Evolutionary conservation across 1,284 basidiomycete genomes (phyloP), one percentile per base, ranked within the genome.

Genomic region (Agroathelia rolfsii): DNA sequence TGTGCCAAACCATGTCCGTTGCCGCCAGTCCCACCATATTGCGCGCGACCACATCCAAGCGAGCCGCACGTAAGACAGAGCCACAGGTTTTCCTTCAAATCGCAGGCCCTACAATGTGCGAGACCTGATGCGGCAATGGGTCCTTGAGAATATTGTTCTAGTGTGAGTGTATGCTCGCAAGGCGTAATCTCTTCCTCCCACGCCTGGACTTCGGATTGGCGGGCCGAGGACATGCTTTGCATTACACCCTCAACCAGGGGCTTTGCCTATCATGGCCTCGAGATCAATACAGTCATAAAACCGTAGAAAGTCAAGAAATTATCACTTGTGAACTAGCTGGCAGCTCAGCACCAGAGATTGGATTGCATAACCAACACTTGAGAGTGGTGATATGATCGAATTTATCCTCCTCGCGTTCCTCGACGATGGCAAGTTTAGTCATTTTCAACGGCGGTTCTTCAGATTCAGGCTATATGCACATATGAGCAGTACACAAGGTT

Each of bases 121-220:
- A 85, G 69, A 11, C 83, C 84, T 13, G 68, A 62, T 0, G 71
- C 62, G 1, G 62, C 58, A 19, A 83, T 79, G 10, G 58, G 59
- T 3, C 64, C 69, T 0, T 62, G 63, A 0, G 58, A 45, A 3
- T 66, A 55, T 51, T 92, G 93, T 32, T 84, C 63, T 0, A 98
- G 66, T 9, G 74, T 75, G 6, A 84, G 60, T 0, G 89, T 86
- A 49, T 98, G 94, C 49, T 88, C 78, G 62, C 94, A 98, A 3
- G 86, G 58, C 0, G 68, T 50, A 18, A 96, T 82, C 51, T 97
- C 94, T 56, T 97, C 92, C 51, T 95, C 89, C 94, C 95, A 99
- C 2, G 93, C 87, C 56, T 96, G 85, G 37, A 99, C 87, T 51
- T 97, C 92, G 1, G 81, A 87, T 50, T 92, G 84, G 34, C 90